Evolutionary conservation across 768 basidiomycete species (phyloP), one percentile per base, ranked within the genome.

Genomic region (Suillus ampliporus): DNA sequence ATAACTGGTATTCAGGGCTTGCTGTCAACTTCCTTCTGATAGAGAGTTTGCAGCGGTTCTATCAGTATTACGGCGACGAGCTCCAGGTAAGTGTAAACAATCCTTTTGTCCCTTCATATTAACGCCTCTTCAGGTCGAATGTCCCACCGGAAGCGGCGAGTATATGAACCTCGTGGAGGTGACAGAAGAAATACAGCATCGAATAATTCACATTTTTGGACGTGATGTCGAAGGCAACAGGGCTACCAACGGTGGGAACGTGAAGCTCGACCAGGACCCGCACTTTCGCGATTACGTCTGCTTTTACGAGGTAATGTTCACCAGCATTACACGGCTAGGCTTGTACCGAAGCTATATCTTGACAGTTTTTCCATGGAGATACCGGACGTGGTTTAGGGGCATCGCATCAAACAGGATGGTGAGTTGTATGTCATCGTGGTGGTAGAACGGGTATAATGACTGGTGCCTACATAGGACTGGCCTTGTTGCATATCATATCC

Each of bases 171-270:
- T 99, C 9, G 93, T 90, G 11, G 84, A 87, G 62, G 95, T 97
- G 21, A 95, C 97, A 6, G 97, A 98, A 71, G 97, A 99, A 76
- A 95, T 99, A 61, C 97, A 99, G 76, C 97, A 99, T 72, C 90
- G 97, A n/a, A 89, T 99, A 65, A 99, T 99, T 61, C 95, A 99
- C 75, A 95, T 99, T 69, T 99, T 99, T 71, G 89, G 93, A n/a
- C 88, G 95, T 31, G 97, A 99, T 72, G 75, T 86, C 65, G 85
- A 93, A 63, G 95, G 96, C 11, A 84, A 86, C 64, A 83, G 97
- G 44, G 95, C 97, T 0, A 91, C 90, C 19, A 99, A 99, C 71
- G 97, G 96, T 21, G 94, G 94, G 8, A 91, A 91, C 70, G 81
- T 86, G 40, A 92, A 89, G 74, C 78, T 99, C 66, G 93, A 99